Evolutionary conservation across 148 eudicot genomes (phyloP).

Genomic region (Fagopyrum tataricum): DNA sequence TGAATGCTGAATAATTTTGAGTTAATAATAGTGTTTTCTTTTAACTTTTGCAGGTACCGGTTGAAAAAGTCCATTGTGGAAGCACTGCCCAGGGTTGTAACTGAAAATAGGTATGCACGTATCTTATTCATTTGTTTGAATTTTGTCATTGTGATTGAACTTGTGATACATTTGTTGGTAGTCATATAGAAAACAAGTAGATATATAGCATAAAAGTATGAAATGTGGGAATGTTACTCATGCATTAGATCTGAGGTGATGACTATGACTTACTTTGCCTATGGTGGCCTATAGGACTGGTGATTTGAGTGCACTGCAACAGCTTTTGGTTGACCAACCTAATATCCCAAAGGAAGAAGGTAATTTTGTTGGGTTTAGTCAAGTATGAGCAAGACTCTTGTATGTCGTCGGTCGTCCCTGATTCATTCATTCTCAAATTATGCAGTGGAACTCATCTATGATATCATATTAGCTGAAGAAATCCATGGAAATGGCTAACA

Average conservation of each 20-base stretch:
- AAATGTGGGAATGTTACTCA: background rate
- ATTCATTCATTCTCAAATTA: background rate
- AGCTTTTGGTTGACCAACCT: constrained; percentile 84
- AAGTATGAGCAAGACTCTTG: background rate
- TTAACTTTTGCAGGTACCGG: constrained; percentile 38
- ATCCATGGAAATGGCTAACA: no score
- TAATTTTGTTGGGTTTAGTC: constrained; percentile 11
- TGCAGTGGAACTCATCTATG: constrained; percentile 60
- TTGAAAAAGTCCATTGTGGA: constrained; percentile 61
- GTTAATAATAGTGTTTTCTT: constrained; percentile 2
- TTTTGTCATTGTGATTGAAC: background rate
- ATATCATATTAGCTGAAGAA: constrained; percentile 62
- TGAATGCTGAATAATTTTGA: background rate
- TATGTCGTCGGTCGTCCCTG: background rate
- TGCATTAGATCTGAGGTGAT: background rate
- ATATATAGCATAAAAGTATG: background rate
- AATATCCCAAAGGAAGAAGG: constrained; percentile 77
- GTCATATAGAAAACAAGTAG: background rate
- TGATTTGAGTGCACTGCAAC: constrained; percentile 62
- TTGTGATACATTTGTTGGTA: background rate
- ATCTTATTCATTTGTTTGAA: background rate
- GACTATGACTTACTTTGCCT: background rate
- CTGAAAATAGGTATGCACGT: constrained; percentile 38
- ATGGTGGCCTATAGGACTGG: constrained; percentile 26
- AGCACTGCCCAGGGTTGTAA: constrained; percentile 39